Evolutionary conservation across 192 early-diverging fungal species (phyloP), one percentile per base, ranked within the genome.

Genomic region (Linnemannia zychae): DNA sequence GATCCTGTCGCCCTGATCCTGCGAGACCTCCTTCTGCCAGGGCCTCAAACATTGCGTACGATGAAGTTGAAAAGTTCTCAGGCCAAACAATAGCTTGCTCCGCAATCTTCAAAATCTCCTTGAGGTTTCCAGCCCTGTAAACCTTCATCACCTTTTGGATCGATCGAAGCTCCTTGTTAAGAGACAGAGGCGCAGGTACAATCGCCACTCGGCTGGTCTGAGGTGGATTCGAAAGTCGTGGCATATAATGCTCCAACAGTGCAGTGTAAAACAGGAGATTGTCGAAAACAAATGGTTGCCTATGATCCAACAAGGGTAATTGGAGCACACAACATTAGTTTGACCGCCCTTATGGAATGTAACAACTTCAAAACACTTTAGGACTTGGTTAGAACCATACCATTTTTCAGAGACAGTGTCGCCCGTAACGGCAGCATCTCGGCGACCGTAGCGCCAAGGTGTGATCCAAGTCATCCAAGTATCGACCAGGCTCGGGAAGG

Each of bases 261-360:
- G 38, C 44, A 2, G 83, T 85, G 63, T 85, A 85, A 38, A 85
- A 85, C 47, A 85, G 40, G 31, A 85, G 74, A 38, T 85, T 85
- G 40, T 85, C 83, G 20, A 85, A 85, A 24, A 85, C 31, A 33
- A 79, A 85, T 20, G 83, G 83, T 49, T 85, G 83, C 82, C 82
- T 84, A 68, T 72, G 15, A 31, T 34, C 11, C 40, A 44, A 44
- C 9, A 44, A 6, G 40, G 9, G 40, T 44, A 3, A 44, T 3
- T 44, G 3, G 9, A 44, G 40, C 3, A n/a, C n/a, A n/a, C n/a
- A n/a, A n/a, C n/a, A 44, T 44, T 44, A 6, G 3, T 44, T 44
- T 44, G 40, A 9, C 9, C 40, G 9, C 40, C 40, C 40, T 44
- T 44, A 44, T 44, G 40, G 40, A 6, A 44, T 6, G 40, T 9